Conservation (phyloP, 345 rosid genomes). For the Tarenaya hassleriana region DNA sequence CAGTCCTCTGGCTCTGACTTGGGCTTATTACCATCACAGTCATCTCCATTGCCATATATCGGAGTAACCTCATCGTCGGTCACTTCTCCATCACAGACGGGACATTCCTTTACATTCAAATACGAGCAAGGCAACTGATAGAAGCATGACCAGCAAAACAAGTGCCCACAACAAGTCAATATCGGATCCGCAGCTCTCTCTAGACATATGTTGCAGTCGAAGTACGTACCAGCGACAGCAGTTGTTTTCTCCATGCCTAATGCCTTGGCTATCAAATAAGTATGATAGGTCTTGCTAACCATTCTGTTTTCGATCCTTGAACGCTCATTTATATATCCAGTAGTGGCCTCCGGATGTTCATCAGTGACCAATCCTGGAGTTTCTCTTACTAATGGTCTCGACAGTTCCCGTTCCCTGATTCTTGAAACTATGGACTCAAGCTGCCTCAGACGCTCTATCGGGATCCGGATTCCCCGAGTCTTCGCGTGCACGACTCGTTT, state of each 20-base stretch:
- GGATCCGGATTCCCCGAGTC: slow-evolving; percentile 23
- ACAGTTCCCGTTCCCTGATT: slow-evolving; percentile 28
- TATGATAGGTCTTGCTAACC: slow-evolving; percentile 21
- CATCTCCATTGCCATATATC: slow-evolving; percentile 45
- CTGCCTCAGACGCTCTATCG: slow-evolving; percentile 49
- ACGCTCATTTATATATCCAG: slow-evolving; percentile 24
- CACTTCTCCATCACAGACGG: slow-evolving; percentile 46
- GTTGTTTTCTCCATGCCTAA: slow-evolving; percentile 32
- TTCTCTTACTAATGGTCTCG: slow-evolving; percentile 24
- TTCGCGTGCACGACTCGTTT: slow-evolving; percentile 22
- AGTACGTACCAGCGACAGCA: slow-evolving; percentile 29
- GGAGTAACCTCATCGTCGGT: slow-evolving; percentile 44
- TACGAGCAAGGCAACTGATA: slow-evolving; percentile 42
- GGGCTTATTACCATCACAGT: slow-evolving; percentile 9
- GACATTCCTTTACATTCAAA: slow-evolving; percentile 37
- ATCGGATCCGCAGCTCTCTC: slow-evolving; percentile 47
- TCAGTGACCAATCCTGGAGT: slow-evolving; percentile 11
- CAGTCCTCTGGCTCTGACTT: slow-evolving; percentile 31
- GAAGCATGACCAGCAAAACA: slow-evolving; percentile 70
- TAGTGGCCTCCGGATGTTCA: slow-evolving; percentile 18
- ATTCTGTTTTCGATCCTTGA: slow-evolving; percentile 23
- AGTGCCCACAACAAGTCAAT: slow-evolving; percentile 64
- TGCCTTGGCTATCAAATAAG: slow-evolving; percentile 46
- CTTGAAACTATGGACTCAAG: slow-evolving; percentile 46
- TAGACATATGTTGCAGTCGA: slow-evolving; percentile 52